phyloP scores from a whole-genome alignment of 140 eudicot species.

The Senecio squalidus region DNA sequence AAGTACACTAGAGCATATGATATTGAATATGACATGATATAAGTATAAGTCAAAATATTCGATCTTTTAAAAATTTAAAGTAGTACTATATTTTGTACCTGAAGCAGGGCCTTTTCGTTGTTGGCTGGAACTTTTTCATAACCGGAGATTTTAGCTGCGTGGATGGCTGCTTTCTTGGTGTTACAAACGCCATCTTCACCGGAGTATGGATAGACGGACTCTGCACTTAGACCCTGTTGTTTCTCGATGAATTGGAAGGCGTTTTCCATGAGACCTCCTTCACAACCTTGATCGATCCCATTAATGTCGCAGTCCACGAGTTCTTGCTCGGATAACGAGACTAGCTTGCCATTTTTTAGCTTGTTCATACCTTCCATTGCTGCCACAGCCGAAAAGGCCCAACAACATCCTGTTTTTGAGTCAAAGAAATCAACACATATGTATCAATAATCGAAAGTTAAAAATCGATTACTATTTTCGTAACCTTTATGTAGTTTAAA shows the following conservation, averaged over 20 bases:
- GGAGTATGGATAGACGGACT: conserved; percentile 30
- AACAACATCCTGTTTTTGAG: conserved; percentile 30
- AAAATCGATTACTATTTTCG: no score
- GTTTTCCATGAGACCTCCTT: conserved; percentile 29
- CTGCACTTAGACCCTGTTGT: conserved; percentile 24
- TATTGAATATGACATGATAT: no score
- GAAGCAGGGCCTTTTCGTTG: conserved; percentile 32
- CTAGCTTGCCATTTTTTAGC: conserved; percentile 24
- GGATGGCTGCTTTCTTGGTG: conserved; percentile 18
- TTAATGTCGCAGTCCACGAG: conserved; percentile 34
- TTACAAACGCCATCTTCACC: conserved; percentile 29
- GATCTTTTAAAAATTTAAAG: neutral
- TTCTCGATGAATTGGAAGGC: conserved; percentile 29
- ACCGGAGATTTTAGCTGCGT: conserved; percentile 32
- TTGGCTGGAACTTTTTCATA: conserved; percentile 41
- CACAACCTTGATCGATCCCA: conserved; percentile 28
- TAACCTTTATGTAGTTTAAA: no score
- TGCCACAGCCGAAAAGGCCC: conserved; percentile 48
- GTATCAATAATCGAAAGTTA: neutral
- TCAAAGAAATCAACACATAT: neutral
- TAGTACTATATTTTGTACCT: conserved; percentile 2
- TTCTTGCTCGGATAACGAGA: conserved; percentile 38
- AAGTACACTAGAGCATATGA: neutral
- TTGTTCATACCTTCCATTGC: conserved; percentile 38
- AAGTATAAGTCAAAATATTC: no score